Evolutionary conservation across 441 rosid genomes (phyloP), one percentile per base, ranked within the genome.

Genomic region (Populus hybrid): DNA sequence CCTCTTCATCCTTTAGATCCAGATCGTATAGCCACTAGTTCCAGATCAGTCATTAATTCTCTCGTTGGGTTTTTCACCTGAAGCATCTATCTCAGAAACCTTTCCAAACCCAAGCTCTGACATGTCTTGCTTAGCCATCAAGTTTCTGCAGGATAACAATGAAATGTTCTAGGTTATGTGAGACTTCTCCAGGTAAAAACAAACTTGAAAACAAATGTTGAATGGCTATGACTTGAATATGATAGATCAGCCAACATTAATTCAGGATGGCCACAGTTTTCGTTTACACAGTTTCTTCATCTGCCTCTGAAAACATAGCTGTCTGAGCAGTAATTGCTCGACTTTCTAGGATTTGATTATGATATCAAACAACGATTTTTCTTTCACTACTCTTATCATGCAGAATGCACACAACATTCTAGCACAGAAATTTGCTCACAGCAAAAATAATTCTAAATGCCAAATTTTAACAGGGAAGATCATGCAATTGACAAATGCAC

Each of bases 81-180:
- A 42, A 75, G 85, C 77, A 82, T 86, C 88, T 35, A 36, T 11
- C 28, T 81, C 81, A 34, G 69, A 26, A 76, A 81, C 89, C 80
- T 89, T 85, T 67, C 85, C 74, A 75, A 92, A 92, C 70, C 95
- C 94, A 64, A 94, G 97, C 77, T 92, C 93, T 1, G 90, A 84
- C 91, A 91, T 84, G 71, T 90, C 89, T 82, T 94, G 97, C 84
- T 86, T 91, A 19, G 97, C 98, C 98, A 92, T 91, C 90, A 94
- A 88, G 83, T 94, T 92, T 84, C 98, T 94, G 88, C 76, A 71
- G 32, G 63, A 78, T 24, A 68, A 42, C 57, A 72, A 57, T 1
- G n/a, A 63, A 75, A 80, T 21, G 14, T 23, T 26, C 65, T 40
- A 35, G 70, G 24, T 59, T 26, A 69, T 38, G 24, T 23, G 14